Evolutionary conservation across 1,284 basidiomycete species (phyloP).

Genomic region (Apiotrichum veenhuisii): DNA sequence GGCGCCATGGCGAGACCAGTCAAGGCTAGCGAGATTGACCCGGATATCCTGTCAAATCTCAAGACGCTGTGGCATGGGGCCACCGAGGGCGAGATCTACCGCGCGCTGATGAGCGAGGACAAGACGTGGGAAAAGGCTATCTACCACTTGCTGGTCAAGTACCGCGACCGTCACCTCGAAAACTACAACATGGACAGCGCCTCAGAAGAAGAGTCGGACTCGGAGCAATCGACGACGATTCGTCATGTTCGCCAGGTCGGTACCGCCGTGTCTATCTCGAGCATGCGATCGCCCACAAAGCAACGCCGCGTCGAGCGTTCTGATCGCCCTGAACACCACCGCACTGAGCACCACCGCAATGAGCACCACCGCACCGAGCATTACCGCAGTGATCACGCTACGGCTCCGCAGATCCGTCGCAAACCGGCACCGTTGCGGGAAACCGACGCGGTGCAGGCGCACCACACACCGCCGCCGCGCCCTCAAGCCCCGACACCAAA

Average conservation of each 20-base stretch:
- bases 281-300: constrained; percentile 5
- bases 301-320: constrained; percentile 6
- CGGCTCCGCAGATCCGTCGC: constrained; percentile 18
- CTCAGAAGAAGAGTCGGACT: constrained; percentile 30
- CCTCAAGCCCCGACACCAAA: constrained; percentile 49
- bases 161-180: constrained; percentile 66
- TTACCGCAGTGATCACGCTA: constrained; percentile 4
- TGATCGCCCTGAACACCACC: background rate
- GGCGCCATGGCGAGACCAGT: constrained; percentile 67
- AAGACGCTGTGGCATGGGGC: constrained; percentile 83
- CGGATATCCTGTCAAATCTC: constrained; percentile 85
- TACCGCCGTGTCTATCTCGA: background rate
- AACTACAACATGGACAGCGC: constrained; percentile 58
- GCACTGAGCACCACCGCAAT: background rate
- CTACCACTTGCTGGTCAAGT: constrained; percentile 77
- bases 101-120: constrained; percentile 58
- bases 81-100: constrained; percentile 65
- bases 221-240: background rate
- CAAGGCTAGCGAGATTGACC: constrained; percentile 66
- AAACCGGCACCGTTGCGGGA: constrained; percentile 36
- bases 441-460: constrained; percentile 39
- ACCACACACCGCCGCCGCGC: constrained; percentile 27
- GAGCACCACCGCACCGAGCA: background rate
- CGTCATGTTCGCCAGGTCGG: background rate
- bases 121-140: constrained; percentile 90